Percentiles rank a stretch among this genome's conserved stretches.
These are phyloP conservation scores for Geosmithia morbida DNA, from an alignment of 2,329 filamentous ascomycete genomes.

Conservation along the genomic window DNA sequence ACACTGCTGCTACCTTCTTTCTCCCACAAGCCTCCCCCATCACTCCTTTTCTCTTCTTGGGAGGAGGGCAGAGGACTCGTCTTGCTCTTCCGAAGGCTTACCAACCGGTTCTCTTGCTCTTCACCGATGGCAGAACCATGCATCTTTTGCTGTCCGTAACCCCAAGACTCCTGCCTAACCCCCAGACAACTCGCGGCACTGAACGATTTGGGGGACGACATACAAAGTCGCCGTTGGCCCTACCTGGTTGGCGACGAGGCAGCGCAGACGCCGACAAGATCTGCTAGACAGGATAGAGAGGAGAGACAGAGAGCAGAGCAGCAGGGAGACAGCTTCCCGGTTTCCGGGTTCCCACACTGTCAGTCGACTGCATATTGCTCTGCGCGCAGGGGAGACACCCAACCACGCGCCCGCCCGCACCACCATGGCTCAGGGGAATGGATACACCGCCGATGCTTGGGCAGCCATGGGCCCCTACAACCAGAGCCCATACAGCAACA, in stretches of 20 bases:
- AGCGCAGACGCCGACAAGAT: background rate
- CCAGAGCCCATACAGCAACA: slow-evolving; percentile 36
- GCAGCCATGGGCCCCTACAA: slow-evolving; percentile 46
- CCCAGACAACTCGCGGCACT: background rate
- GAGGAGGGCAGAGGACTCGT: background rate
- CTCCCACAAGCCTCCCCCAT: too few relatives aligned
- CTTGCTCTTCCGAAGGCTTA: too few relatives aligned
- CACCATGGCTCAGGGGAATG: slow-evolving; percentile 14
- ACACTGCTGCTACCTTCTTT: too few relatives aligned
- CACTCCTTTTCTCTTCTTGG: too few relatives aligned
- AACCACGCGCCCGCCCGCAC: slow-evolving; percentile 1
- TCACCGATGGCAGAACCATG: background rate
- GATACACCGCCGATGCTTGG: slow-evolving; percentile 34
- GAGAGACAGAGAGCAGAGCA: background rate
- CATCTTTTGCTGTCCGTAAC: background rate
- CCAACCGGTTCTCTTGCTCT: background rate
- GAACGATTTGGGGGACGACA: background rate
- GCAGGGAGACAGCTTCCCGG: background rate
- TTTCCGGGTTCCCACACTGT: background rate
- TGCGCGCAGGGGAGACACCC: background rate
- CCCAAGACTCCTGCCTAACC: background rate
- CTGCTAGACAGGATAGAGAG: background rate
- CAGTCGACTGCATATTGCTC: background rate
- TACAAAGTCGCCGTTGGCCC: background rate
- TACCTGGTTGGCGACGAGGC: background rate